Evolutionary conservation across 2,329 filamentous ascomycete genomes (phyloP).

Genomic region (Chaetomium sp.): DNA sequence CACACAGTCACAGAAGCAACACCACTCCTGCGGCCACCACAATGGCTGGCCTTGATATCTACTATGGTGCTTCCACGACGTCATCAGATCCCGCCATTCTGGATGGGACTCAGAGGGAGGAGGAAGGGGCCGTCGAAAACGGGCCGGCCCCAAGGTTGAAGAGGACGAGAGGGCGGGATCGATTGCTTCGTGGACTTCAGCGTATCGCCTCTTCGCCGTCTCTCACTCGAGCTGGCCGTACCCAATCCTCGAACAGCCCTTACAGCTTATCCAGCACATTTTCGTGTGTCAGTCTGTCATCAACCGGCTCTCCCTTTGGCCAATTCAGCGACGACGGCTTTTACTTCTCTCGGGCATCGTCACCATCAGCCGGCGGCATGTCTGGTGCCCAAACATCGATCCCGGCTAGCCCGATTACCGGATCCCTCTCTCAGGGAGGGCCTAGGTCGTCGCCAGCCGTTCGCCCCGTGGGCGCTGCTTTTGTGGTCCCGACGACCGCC

Average conservation of each 20-base stretch:
- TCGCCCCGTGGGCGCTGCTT: constrained; percentile 49
- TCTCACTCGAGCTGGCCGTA: constrained; percentile 55
- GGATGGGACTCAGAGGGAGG: constrained; percentile 3
- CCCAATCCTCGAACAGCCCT: constrained; percentile 61
- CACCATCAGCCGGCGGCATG: constrained; percentile 25
- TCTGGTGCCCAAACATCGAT: constrained; percentile 34
- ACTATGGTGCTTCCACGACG: constrained; percentile 12
- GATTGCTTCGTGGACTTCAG: constrained; percentile 66
- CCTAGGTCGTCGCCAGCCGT: constrained; percentile 45
- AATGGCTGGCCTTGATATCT: constrained; percentile 22
- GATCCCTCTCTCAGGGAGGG: constrained; percentile 36
- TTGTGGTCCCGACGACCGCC: constrained; percentile 40
- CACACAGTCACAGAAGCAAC: neutral
- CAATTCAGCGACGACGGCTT: constrained; percentile 30
- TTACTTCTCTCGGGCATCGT: constrained; percentile 23
- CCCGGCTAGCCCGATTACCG: constrained; percentile 35
- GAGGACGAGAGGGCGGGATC: constrained; percentile 54
- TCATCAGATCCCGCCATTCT: constrained; percentile 9
- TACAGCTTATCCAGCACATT: constrained; percentile 50
- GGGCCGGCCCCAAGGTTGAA: constrained; percentile 17
- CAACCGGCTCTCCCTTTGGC: constrained; percentile 36
- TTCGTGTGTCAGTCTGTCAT: constrained; percentile 49
- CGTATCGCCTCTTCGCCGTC: constrained; percentile 77
- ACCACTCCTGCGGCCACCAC: constrained; percentile 1
- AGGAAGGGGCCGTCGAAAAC: constrained; percentile 11